Evolutionary conservation across 208 protist genomes (phyloP), one percentile per base, ranked within the genome.

Genomic region (Phytomonas serpens): DNA sequence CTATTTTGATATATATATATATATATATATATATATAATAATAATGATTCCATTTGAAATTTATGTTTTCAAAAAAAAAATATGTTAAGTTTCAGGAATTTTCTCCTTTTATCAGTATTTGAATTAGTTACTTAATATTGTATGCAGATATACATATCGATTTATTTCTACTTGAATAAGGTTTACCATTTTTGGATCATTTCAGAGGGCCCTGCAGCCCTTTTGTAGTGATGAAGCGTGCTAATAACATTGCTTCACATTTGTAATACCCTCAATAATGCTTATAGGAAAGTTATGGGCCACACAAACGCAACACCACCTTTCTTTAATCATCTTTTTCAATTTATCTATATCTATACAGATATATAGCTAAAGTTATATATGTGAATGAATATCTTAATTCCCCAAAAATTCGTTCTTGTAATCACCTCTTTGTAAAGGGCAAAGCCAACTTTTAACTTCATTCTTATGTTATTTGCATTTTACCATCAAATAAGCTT

Each of bases 131-230:
- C 23, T 32, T 67, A 27, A 40, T 5, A 14, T 57, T 32, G 11
- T 2, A 32, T 11, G 19, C 4, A 57, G 19, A 9, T 65, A 31
- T 67, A 73, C 67, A 68, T 38, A 31, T 52, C 57, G 27, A 30
- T 64, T 72, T 63, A 23, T 76, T 68, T 66, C 47, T 74, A 38
- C 51, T 51, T 74, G 19, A 10, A 2, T n/a, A 40, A 42, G 4
- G 11, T 9, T 67, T 74, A 10, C 40, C 14, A n/a, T 67, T 38
- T 29, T 68, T 75, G 32, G 16, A 38, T 52, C n/a, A 2, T 63
- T 63, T 3, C 19, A 30, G 42, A 38, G 23, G 0, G n/a, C 63
- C n/a, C 4, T 5, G 38, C 6, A 61, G 6, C 40, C 29, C 40
- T 0, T 64, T 38, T 63, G 30, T 71, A 16, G 42, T 19, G 14